A percentile compares a stretch with the other conserved stretches of the same genome.
phyloP scores from a whole-genome alignment of 2,329 filamentous ascomycete genomes.

The Ploettnerulaceae sp. region DNA sequence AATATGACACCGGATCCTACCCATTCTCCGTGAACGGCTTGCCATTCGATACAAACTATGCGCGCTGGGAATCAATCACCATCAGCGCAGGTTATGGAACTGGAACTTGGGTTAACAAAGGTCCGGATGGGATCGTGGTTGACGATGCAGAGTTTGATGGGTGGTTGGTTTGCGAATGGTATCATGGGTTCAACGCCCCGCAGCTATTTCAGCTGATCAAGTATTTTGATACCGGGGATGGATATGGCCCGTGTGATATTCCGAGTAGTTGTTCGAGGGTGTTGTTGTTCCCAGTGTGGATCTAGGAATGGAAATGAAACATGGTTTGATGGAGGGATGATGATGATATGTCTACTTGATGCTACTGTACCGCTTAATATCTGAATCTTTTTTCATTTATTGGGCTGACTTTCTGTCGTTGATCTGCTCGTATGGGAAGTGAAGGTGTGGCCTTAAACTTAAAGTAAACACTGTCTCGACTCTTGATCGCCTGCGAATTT shows the following conservation, averaged over 20 bases:
- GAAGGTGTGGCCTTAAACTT: too few relatives aligned
- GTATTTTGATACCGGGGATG: neutral
- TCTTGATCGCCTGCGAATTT: too few relatives aligned
- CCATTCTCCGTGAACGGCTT: constrained; percentile 19
- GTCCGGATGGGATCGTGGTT: constrained; percentile 14
- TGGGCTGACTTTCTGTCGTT: too few relatives aligned
- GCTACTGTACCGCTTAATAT: too few relatives aligned
- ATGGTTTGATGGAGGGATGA: too few relatives aligned
- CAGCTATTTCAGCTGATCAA: constrained; percentile 26
- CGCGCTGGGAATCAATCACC: neutral
- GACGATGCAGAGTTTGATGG: constrained; percentile 20
- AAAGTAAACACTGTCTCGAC: too few relatives aligned
- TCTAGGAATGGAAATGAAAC: constrained; percentile 7
- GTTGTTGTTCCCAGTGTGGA: constrained; percentile 15
- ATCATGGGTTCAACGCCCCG: constrained; percentile 24
- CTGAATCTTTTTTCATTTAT: too few relatives aligned
- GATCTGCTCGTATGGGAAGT: too few relatives aligned
- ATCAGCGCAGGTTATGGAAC: constrained; percentile 13
- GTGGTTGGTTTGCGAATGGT: constrained; percentile 29
- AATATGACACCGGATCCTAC: constrained; percentile 23
- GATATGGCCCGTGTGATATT: constrained; percentile 9
- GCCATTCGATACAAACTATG: constrained; percentile 20
- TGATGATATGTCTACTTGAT: too few relatives aligned
- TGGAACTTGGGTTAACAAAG: constrained; percentile 13
- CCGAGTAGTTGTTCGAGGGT: constrained; percentile 20